A percentile compares a stretch with the other conserved stretches of the same genome.
phyloP scores from a whole-genome alignment of 768 basidiomycete species.

The Tephrocybe sp. region DNA sequence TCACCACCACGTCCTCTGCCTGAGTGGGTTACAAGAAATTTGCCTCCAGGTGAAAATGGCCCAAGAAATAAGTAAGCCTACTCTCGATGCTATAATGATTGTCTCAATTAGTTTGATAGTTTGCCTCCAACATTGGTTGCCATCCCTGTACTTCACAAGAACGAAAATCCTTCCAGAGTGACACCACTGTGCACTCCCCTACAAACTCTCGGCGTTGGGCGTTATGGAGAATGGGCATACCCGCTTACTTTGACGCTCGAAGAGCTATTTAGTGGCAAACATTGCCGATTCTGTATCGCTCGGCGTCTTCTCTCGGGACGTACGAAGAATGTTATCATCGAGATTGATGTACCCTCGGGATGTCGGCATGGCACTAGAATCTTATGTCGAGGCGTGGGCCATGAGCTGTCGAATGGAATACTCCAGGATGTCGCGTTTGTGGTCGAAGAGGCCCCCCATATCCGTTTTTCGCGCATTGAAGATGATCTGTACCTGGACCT shows the following conservation, averaged over 20 bases:
- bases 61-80: background rate
- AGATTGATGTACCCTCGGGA: conserved; percentile 59
- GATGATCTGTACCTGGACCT: conserved; percentile 57
- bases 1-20: background rate
- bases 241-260: conserved; percentile 59
- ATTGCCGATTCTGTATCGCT: conserved; percentile 57
- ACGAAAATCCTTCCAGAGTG: conserved; percentile 1
- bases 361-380: conserved; percentile 61
- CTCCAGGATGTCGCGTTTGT: conserved; percentile 69
- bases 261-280: conserved; percentile 56
- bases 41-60: background rate
- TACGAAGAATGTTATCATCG: conserved; percentile 54
- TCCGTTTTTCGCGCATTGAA: conserved; percentile 52
- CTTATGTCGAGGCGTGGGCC: conserved; percentile 61
- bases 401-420: conserved; percentile 53
- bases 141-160: conserved; percentile 3
- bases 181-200: conserved; percentile 34
- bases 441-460: conserved; percentile 56
- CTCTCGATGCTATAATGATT: too few species aligned
- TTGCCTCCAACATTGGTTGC: background rate
- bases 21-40: background rate
- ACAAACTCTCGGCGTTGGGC: conserved; percentile 37
- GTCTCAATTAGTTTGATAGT: too few species aligned
- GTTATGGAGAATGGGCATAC: conserved; percentile 65
- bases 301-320: conserved; percentile 49